Conservation (phyloP, 345 rosid species). For the Moringa oleifera region DNA sequence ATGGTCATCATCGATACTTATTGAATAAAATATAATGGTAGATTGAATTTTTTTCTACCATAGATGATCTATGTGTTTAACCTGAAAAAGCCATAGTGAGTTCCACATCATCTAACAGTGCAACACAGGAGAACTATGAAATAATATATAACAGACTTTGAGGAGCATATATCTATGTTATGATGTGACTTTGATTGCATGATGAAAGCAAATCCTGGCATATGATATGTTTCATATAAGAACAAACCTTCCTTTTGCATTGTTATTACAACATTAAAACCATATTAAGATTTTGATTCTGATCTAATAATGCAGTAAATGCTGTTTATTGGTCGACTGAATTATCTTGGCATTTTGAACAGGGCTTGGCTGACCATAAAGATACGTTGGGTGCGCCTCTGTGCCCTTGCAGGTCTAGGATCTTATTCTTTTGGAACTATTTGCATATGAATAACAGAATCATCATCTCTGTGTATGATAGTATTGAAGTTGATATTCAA, state of each 20-base stretch:
- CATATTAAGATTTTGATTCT: neutral
- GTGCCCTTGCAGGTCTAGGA: constrained; percentile 70
- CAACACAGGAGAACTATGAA: too few relatives aligned
- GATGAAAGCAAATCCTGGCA: neutral
- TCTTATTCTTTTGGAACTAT: constrained; percentile 3
- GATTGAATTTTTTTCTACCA: too few relatives aligned
- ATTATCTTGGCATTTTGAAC: constrained; percentile 9
- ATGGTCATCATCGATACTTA: too few relatives aligned
- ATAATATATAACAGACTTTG: too few relatives aligned
- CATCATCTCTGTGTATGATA: neutral
- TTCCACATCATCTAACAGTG: too few relatives aligned
- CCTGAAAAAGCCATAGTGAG: too few relatives aligned
- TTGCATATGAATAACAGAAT: neutral
- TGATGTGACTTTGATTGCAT: neutral
- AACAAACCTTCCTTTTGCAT: neutral
- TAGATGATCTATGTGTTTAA: too few relatives aligned
- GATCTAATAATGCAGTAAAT: neutral
- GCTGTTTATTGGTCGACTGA: neutral
- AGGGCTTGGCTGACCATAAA: constrained; percentile 96
- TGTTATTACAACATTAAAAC: neutral
- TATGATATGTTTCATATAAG: neutral
- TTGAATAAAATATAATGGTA: too few relatives aligned
- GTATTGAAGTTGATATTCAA: neutral
- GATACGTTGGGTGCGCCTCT: constrained; percentile 90
- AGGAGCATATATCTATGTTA: too few relatives aligned